A percentile compares a stretch with the other conserved stretches of the same genome.
Conservation (phyloP, 306 rosid species). For the Myrica gale region DNA sequence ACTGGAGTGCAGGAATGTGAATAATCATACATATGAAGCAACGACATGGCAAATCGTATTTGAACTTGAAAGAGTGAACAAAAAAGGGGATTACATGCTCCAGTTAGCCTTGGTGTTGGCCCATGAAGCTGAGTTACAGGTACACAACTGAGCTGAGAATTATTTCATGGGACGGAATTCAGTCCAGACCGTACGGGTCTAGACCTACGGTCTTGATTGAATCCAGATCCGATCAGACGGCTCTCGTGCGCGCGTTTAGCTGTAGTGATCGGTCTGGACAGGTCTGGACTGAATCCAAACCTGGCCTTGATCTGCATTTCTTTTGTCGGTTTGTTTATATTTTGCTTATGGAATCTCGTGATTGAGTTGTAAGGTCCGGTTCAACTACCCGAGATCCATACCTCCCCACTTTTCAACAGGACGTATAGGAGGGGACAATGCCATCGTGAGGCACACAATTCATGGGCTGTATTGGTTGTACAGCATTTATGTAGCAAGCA, state of each 20-base stretch:
- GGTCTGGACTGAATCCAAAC: too few species aligned
- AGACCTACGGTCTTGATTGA: too few species aligned
- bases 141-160: slow-evolving; percentile 2
- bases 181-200: too few species aligned
- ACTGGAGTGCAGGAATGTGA: slow-evolving; percentile 20
- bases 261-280: too few species aligned
- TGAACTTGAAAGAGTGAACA: slow-evolving; percentile 20
- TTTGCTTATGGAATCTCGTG: background rate
- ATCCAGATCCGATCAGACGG: too few species aligned
- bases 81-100: slow-evolving; percentile 51
- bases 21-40: slow-evolving; percentile 31
- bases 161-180: too few species aligned
- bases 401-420: slow-evolving; percentile 37
- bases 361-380: slow-evolving; percentile 45
- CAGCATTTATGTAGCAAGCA: slow-evolving; percentile 37
- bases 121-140: slow-evolving; percentile 45
- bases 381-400: slow-evolving; percentile 29
- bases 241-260: too few species aligned
- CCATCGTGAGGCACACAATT: slow-evolving; percentile 79
- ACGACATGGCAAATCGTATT: slow-evolving; percentile 71
- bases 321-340: background rate
- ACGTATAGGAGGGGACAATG: slow-evolving; percentile 56
- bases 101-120: slow-evolving; percentile 70
- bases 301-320: too few species aligned
- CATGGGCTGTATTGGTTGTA: slow-evolving; percentile 62